phyloP scores from a whole-genome alignment of 495 filamentous ascomycete species.

The Penicillium fimorum region DNA sequence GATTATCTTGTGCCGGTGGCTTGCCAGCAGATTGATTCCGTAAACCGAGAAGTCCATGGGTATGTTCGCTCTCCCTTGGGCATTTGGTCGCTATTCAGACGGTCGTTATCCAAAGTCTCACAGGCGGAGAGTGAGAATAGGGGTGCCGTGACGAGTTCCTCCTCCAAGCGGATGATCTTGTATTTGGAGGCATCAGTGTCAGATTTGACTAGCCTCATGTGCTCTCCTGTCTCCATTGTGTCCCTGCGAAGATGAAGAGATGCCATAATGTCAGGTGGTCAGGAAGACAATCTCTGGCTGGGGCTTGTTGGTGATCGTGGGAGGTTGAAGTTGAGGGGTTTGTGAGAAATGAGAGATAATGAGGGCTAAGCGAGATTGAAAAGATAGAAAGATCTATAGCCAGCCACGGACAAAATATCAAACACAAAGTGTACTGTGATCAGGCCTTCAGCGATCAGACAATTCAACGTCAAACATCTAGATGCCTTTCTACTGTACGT shows the following conservation, averaged over 20 bases:
- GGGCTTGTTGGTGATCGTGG: neutral
- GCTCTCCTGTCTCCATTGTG: neutral
- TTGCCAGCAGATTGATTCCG: neutral
- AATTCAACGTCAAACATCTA: too few species aligned
- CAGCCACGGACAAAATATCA: too few species aligned
- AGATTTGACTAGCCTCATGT: constrained; percentile 1
- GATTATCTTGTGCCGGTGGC: neutral
- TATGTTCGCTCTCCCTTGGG: neutral
- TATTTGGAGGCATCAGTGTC: neutral
- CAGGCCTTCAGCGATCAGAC: too few species aligned
- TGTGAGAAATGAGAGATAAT: neutral
- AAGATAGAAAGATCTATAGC: neutral
- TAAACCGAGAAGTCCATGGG: neutral
- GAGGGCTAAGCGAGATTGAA: neutral
- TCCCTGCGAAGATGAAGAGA: neutral
- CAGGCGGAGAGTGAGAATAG: neutral
- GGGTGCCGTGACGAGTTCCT: neutral
- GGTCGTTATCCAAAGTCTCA: neutral
- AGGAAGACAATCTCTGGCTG: neutral
- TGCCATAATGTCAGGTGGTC: neutral
- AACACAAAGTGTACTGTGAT: too few species aligned
- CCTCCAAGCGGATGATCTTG: neutral
- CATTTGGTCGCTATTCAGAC: neutral
- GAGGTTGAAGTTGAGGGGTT: neutral
- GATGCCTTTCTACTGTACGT: too few species aligned